A percentile compares a stretch with the other conserved stretches of the same genome.
Evolutionary conservation across 2,329 filamentous ascomycete species (phyloP).

Genomic region (Capronia coronata): DNA sequence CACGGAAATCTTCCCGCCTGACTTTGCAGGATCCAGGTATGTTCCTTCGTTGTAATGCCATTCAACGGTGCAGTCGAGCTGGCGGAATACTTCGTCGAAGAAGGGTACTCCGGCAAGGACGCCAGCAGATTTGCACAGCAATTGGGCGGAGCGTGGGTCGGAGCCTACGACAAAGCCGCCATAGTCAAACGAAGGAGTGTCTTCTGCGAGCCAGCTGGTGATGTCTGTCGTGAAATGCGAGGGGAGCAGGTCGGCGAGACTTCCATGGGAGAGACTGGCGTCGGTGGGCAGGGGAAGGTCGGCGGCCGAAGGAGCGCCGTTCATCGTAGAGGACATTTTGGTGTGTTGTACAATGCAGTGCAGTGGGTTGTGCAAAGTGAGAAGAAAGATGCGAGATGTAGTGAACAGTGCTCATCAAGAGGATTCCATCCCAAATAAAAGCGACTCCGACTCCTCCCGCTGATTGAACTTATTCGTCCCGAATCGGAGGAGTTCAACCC

Average conservation of each 20-base stretch:
- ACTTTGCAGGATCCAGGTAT: conserved; percentile 55
- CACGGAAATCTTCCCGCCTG: conserved; percentile 49
- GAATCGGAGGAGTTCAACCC: too few species aligned
- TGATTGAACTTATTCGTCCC: too few species aligned
- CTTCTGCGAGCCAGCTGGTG: conserved; percentile 77
- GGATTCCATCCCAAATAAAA: too few species aligned
- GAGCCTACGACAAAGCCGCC: conserved; percentile 93
- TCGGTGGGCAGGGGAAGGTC: conserved; percentile 23
- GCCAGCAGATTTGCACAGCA: conserved; percentile 66
- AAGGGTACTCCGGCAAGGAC: conserved; percentile 89
- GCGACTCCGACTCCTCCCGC: too few species aligned
- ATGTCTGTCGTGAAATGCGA: conserved; percentile 28
- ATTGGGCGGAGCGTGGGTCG: conserved; percentile 54
- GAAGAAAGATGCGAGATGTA: too few species aligned
- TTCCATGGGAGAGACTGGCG: conserved; percentile 21
- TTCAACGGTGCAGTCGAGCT: conserved; percentile 83
- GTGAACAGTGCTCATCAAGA: too few species aligned
- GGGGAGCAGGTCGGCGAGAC: conserved; percentile 27
- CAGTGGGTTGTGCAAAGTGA: too few species aligned
- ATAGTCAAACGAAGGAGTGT: conserved; percentile 94
- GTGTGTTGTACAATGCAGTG: not conserved
- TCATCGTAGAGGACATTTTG: not conserved
- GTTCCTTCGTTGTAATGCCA: conserved; percentile 79
- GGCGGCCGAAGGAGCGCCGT: not conserved
- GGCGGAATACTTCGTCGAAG: conserved; percentile 85